phyloP scores from a whole-genome alignment of 306 rosid species.

The Pyrus pyrifolia region DNA sequence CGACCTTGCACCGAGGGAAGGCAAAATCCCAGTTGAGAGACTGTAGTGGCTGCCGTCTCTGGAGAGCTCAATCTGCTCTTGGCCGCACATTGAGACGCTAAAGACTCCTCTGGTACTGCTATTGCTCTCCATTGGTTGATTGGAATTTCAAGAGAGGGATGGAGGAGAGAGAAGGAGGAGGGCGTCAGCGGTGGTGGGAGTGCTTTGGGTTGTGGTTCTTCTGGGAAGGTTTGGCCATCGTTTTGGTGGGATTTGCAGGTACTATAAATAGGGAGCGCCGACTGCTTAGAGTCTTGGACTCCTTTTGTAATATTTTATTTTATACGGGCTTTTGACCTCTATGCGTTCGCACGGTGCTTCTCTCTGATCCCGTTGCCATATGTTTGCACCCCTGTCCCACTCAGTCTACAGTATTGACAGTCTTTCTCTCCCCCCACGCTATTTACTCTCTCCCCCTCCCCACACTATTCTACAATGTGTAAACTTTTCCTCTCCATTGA shows the following conservation, averaged over 20 bases:
- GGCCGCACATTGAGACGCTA: slow-evolving; percentile 38
- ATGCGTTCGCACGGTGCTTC: not conserved
- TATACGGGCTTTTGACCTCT: not conserved
- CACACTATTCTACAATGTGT: too few species aligned
- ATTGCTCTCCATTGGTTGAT: slow-evolving; percentile 10
- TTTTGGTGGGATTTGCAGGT: not conserved
- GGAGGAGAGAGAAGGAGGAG: not conserved
- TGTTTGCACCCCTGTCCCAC: not conserved
- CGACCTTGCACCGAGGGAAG: slow-evolving; percentile 71
- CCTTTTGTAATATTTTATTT: not conserved
- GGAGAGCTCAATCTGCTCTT: slow-evolving; percentile 62
- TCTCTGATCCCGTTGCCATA: not conserved
- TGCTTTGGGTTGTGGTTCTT: not conserved
- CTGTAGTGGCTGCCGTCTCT: slow-evolving; percentile 83
- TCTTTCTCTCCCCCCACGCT: too few species aligned
- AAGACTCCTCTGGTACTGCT: slow-evolving; percentile 20
- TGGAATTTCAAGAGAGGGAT: not conserved
- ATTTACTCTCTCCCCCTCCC: too few species aligned
- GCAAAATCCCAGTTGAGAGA: slow-evolving; percentile 65
- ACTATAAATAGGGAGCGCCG: not conserved
- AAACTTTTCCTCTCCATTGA: too few species aligned
- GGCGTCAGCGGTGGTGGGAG: not conserved
- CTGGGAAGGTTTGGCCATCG: not conserved
- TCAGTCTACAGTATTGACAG: not conserved
- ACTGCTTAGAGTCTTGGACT: not conserved